Conservation (phyloP, 495 filamentous ascomycete genomes). For the Penicillium psychrofluorescens region DNA sequence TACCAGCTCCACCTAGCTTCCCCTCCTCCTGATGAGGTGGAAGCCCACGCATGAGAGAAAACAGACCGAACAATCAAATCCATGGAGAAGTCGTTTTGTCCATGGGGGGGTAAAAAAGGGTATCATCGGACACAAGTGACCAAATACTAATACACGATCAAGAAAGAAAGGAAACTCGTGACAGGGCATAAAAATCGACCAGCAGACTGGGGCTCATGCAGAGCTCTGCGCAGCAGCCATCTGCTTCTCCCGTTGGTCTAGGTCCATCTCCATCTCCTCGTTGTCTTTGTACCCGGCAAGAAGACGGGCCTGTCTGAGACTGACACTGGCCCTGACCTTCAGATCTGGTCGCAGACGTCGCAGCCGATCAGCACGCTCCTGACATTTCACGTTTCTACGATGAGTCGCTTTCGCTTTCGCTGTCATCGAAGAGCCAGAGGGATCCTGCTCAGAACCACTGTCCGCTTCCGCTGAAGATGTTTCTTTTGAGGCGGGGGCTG, state of each 20-base stretch:
- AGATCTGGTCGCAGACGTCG: conserved; percentile 23
- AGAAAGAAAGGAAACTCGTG: conserved; percentile 4
- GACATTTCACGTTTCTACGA: conserved; percentile 14
- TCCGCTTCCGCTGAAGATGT: background rate
- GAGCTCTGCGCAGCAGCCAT: background rate
- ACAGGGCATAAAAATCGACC: background rate
- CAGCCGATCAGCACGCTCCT: conserved; percentile 22
- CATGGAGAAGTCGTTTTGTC: conserved; percentile 2
- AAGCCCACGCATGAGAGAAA: no score
- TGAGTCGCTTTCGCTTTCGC: conserved; percentile 15
- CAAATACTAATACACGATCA: background rate
- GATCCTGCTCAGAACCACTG: no score
- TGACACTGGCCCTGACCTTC: conserved; percentile 13
- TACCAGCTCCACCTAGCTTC: no score
- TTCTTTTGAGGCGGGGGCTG: conserved; percentile 1
- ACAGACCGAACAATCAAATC: no score
- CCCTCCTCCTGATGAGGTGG: no score
- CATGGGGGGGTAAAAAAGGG: background rate
- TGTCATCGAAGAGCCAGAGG: no score
- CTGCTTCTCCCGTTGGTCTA: conserved; percentile 17
- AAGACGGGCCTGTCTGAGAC: conserved; percentile 17
- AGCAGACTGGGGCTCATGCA: background rate
- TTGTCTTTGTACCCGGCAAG: conserved; percentile 23
- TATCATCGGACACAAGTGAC: conserved; percentile 6
- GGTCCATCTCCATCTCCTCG: conserved; percentile 24